These are phyloP conservation scores for Amanita exitialis DNA, from an alignment of 768 basidiomycete genomes.

Conservation along the genomic window DNA sequence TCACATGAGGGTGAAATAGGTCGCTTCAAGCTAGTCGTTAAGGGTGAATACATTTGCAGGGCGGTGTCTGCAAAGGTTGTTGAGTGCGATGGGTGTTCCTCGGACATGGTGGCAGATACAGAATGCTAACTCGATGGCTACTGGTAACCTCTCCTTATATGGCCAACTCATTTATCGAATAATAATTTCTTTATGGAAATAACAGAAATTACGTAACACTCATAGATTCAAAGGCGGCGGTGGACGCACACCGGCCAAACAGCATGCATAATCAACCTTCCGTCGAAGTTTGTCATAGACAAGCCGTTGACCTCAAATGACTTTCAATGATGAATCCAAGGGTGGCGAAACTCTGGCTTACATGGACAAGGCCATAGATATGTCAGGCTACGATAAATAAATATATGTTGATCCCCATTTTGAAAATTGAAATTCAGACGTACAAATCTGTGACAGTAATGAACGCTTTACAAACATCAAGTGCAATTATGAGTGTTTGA, in stretches of 20 bases:
- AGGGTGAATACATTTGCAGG: neutral
- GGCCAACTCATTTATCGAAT: constrained; percentile 3
- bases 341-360: constrained; percentile 17
- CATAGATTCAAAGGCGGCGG: constrained; percentile 25
- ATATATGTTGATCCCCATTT: constrained; percentile 7
- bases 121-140: neutral
- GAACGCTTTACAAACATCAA: constrained; percentile 55
- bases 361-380: constrained; percentile 58
- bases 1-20: constrained; percentile 53
- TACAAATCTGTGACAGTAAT: constrained; percentile 51
- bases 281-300: constrained; percentile 37
- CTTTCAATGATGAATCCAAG: neutral
- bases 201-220: no score
- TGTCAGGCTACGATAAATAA: constrained; percentile 29
- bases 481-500: constrained; percentile 42
- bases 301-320: constrained; percentile 36
- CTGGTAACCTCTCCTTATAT: constrained; percentile 2
- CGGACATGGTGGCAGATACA: constrained; percentile 6
- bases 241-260: constrained; percentile 31
- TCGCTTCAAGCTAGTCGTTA: constrained; percentile 37
- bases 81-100: neutral
- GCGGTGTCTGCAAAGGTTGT: neutral
- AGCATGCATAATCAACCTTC: constrained; percentile 35
- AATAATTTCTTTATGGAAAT: no score
- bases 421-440: constrained; percentile 8